These are phyloP conservation scores for Malassezia vespertilionis DNA, from an alignment of 1,284 basidiomycete genomes.

Conservation along the genomic window DNA sequence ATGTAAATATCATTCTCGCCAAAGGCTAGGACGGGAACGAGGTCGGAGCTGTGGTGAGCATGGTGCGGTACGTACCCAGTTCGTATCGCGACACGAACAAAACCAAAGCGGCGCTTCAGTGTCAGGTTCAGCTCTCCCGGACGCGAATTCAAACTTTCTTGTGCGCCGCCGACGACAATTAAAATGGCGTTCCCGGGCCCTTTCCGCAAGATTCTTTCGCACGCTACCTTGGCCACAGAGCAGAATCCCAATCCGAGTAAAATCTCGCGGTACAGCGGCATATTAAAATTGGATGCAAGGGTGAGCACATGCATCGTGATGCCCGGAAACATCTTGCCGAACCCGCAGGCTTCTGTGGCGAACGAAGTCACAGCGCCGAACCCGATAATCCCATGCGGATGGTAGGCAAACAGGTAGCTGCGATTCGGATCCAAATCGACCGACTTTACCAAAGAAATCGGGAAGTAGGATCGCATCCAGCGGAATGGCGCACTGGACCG, in stretches of 20 bases:
- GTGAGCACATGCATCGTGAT: slow-evolving; percentile 87
- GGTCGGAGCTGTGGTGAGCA: slow-evolving; percentile 14
- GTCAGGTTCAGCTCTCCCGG: slow-evolving; percentile 92
- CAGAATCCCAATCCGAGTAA: slow-evolving; percentile 65
- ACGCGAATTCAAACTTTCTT: slow-evolving; percentile 81
- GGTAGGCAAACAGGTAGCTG: slow-evolving; percentile 72
- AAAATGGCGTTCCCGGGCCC: slow-evolving; percentile 60
- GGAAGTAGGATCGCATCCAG: slow-evolving; percentile 82
- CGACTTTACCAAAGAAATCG: slow-evolving; percentile 53
- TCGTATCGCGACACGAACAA: slow-evolving; percentile 91
- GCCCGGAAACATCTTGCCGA: slow-evolving; percentile 78
- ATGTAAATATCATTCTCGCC: slow-evolving; percentile 98
- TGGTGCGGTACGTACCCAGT: slow-evolving; percentile 58
- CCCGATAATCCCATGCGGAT: slow-evolving; percentile 43
- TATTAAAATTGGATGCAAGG: slow-evolving; percentile 68
- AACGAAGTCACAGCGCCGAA: slow-evolving; percentile 82
- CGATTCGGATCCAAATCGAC: slow-evolving; percentile 73
- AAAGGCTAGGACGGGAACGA: slow-evolving; percentile 55
- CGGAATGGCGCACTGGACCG: slow-evolving; percentile 63
- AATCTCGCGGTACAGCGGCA: slow-evolving; percentile 87
- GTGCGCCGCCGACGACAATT: slow-evolving; percentile 92
- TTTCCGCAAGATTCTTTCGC: slow-evolving; percentile 67
- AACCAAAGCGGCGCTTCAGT: slow-evolving; percentile 63
- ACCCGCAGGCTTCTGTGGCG: slow-evolving; percentile 87
- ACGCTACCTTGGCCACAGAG: slow-evolving; percentile 80